Evolutionary conservation across 2,329 filamentous ascomycete genomes (phyloP).

Genomic region (Fusarium sp.): DNA sequence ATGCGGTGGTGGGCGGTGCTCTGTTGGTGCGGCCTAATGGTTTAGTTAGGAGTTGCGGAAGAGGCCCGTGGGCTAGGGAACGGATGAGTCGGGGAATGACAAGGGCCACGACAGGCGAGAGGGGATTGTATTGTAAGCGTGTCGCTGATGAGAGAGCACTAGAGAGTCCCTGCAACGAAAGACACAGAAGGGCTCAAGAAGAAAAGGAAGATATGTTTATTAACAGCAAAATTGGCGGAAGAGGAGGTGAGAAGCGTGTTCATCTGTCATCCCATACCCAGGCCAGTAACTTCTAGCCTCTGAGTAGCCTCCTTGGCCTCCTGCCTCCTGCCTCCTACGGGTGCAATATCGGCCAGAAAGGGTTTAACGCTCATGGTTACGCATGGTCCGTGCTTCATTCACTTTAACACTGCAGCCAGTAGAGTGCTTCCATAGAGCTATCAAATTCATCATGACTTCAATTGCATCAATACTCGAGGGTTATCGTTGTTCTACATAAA

Average conservation of each 20-base stretch:
- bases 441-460: conserved; percentile 42
- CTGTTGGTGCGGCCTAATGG: conserved; percentile 29
- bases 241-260: conserved; percentile 31
- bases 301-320: conserved; percentile 8
- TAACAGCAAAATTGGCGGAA: conserved; percentile 11
- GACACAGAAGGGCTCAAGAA: neutral
- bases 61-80: conserved; percentile 32
- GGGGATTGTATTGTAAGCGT: neutral
- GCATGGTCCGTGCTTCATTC: conserved; percentile 35
- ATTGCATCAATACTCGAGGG: conserved; percentile 27
- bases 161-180: neutral
- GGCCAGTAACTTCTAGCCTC: no score
- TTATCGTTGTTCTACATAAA: conserved; percentile 6
- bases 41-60: conserved; percentile 35
- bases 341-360: conserved; percentile 21
- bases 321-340: conserved; percentile 24
- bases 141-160: neutral
- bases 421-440: conserved; percentile 26
- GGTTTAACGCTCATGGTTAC: conserved; percentile 15
- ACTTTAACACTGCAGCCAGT: conserved; percentile 28
- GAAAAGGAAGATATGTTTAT: neutral
- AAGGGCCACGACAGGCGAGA: conserved; percentile 3
- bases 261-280: conserved; percentile 27
- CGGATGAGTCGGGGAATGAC: conserved; percentile 29
- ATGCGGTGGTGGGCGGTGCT: conserved; percentile 28